These are phyloP conservation scores for Mucor plumbeus DNA, from an alignment of 371 early-diverging fungal genomes.

Conservation along the genomic window DNA sequence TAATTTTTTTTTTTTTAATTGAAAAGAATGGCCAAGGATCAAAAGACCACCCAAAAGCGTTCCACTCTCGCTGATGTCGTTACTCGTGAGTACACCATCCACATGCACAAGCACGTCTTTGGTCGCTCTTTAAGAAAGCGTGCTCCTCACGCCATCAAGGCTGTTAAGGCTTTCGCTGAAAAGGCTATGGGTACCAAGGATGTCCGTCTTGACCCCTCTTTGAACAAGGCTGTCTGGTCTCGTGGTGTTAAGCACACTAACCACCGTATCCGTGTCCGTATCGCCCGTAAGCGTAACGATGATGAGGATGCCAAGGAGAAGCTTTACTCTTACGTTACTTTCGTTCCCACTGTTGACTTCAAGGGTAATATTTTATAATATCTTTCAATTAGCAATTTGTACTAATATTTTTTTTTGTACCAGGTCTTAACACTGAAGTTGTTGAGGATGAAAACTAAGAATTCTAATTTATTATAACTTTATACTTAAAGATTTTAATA, in stretches of 20 bases:
- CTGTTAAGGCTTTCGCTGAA: conserved; percentile 85
- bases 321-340: conserved; percentile 89
- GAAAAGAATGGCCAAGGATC: conserved; percentile 51
- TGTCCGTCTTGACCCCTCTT: conserved; percentile 79
- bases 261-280: conserved; percentile 92
- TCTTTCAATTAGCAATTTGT: background rate
- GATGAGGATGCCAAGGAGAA: conserved; percentile 93
- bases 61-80: conserved; percentile 74
- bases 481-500: background rate
- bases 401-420: background rate
- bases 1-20: background rate
- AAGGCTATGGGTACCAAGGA: conserved; percentile 90
- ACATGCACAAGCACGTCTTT: conserved; percentile 90
- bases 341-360: conserved; percentile 85
- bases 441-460: conserved; percentile 21
- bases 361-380: conserved; percentile 62
- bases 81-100: conserved; percentile 94
- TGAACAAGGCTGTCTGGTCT: conserved; percentile 88
- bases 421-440: conserved; percentile 22
- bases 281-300: conserved; percentile 93
- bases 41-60: conserved; percentile 59
- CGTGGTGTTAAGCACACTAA: conserved; percentile 90
- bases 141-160: conserved; percentile 93
- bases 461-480: background rate
- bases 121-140: conserved; percentile 94